phyloP scores from a whole-genome alignment of 345 rosid species.

The Schrenkiella parvula region DNA sequence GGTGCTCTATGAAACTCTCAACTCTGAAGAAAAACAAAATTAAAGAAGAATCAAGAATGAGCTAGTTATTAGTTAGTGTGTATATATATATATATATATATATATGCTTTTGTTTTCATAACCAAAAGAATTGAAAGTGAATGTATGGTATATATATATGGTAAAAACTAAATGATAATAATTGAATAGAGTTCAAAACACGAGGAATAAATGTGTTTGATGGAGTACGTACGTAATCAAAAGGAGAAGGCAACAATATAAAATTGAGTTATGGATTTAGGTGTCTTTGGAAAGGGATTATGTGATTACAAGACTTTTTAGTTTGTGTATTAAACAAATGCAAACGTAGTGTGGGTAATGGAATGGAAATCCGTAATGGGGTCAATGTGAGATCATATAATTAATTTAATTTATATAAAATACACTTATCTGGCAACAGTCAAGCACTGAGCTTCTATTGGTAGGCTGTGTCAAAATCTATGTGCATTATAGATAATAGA shows the following conservation, averaged over 20 bases:
- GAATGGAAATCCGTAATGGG: conserved; percentile 15
- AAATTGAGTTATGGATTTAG: conserved; percentile 16
- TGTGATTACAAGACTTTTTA: conserved; percentile 23
- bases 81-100: neutral
- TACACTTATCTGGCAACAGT: neutral
- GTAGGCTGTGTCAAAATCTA: neutral
- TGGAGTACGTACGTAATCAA: conserved; percentile 16
- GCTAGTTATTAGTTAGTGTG: neutral
- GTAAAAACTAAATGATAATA: neutral
- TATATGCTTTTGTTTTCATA: neutral
- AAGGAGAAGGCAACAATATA: conserved; percentile 1
- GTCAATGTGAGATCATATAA: conserved; percentile 17
- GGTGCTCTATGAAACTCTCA: conserved; percentile 98
- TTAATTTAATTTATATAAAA: neutral
- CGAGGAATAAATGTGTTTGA: neutral
- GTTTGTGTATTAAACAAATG: conserved; percentile 16
- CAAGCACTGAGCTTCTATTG: conserved; percentile 14
- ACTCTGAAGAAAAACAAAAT: conserved; percentile 44
- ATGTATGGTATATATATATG: neutral
- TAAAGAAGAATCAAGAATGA: neutral
- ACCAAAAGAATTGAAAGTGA: neutral
- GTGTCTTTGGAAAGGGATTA: conserved; percentile 23
- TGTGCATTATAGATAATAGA: neutral
- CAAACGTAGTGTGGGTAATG: conserved; percentile 2
- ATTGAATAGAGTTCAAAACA: neutral